Evolutionary conservation across 2,329 filamentous ascomycete genomes (phyloP).

Genomic region (Coniochaeta hoffmannii): DNA sequence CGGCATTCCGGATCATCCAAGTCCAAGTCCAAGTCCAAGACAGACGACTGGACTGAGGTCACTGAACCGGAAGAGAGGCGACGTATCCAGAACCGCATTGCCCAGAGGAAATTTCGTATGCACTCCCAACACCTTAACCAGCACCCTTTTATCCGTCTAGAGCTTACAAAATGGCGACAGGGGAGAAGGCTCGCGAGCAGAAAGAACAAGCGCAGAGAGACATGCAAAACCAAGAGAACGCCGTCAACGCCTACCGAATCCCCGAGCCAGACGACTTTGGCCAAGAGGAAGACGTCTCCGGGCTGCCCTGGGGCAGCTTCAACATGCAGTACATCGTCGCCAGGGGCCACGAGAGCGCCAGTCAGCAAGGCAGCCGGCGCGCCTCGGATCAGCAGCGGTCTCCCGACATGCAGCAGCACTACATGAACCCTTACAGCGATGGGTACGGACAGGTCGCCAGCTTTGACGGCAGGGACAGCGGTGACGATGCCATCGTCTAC

Average conservation of each 20-base stretch:
- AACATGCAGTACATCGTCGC: constrained; percentile 49
- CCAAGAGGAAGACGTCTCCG: constrained; percentile 41
- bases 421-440: constrained; percentile 17
- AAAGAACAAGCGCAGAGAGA: constrained; percentile 60
- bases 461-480: constrained; percentile 19
- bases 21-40: constrained; percentile 32
- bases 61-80: constrained; percentile 64
- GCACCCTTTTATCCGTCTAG: neutral
- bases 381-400: constrained; percentile 25
- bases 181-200: constrained; percentile 62
- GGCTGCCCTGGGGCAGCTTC: constrained; percentile 65
- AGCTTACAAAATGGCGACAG: constrained; percentile 28
- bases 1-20: constrained; percentile 17
- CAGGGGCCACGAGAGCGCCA: constrained; percentile 41
- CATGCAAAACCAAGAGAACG: constrained; percentile 53
- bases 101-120: constrained; percentile 70
- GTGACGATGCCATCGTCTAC: constrained; percentile 23
- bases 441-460: constrained; percentile 17
- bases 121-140: neutral
- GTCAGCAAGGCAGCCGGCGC: constrained; percentile 32
- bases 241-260: constrained; percentile 56
- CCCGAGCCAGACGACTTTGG: constrained; percentile 49
- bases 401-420: constrained; percentile 23
- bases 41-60: constrained; percentile 62
- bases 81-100: constrained; percentile 69